Evolutionary conservation across 2,329 filamentous ascomycete genomes (phyloP).

Genomic region (Xylariaceae sp.): DNA sequence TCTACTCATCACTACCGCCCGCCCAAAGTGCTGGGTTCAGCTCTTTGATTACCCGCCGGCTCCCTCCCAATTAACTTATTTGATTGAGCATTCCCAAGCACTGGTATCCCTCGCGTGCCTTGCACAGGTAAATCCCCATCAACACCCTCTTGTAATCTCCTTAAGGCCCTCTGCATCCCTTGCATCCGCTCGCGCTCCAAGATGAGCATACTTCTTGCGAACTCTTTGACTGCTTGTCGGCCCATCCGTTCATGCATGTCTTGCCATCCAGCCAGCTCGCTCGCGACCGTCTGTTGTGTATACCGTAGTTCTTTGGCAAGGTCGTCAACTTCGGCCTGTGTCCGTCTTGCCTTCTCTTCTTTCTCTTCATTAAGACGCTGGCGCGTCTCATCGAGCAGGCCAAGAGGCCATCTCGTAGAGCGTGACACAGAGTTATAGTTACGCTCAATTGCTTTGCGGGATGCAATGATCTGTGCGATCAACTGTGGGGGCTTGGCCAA

Average conservation of each 20-base stretch:
- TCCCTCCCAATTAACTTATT: background rate
- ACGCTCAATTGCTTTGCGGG: conserved; percentile 73
- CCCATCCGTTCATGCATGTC: conserved; percentile 79
- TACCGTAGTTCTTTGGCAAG: conserved; percentile 81
- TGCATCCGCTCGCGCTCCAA: conserved; percentile 75
- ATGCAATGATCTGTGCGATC: conserved; percentile 69
- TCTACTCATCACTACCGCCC: conserved; percentile 19
- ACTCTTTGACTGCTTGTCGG: conserved; percentile 66
- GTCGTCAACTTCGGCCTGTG: conserved; percentile 65
- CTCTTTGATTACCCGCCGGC: conserved; percentile 6
- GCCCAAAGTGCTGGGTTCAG: conserved; percentile 20
- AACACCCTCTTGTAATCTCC: conserved; percentile 47
- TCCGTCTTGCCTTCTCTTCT: conserved; percentile 71
- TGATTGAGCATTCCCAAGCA: background rate
- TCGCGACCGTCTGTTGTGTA: conserved; percentile 88
- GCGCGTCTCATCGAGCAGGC: conserved; percentile 81
- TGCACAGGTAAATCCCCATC: conserved; percentile 3
- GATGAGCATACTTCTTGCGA: conserved; percentile 75
- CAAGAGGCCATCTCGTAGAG: conserved; percentile 74
- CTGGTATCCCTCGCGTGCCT: background rate
- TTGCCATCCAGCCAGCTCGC: conserved; percentile 90
- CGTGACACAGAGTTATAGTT: conserved; percentile 70
- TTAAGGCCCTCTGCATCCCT: conserved; percentile 73
- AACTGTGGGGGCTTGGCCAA: conserved; percentile 75
- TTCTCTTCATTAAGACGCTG: conserved; percentile 79